Base-by-base conservation (phyloP, 2,329 filamentous ascomycete species). In the Nothophoma quercina region DNA sequence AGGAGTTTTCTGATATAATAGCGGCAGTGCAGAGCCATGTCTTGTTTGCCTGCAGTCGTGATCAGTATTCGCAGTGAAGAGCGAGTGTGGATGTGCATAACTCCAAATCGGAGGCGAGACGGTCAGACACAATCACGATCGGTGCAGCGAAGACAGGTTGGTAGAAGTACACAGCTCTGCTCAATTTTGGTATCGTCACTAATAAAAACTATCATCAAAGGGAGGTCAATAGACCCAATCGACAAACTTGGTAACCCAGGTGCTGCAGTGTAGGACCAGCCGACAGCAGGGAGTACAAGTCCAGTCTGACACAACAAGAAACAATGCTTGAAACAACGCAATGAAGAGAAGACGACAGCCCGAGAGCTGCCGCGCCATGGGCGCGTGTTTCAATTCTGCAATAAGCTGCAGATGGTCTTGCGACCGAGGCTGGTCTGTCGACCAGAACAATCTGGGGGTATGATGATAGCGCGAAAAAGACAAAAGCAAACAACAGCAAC, bases 181-280 rank as follows among this genome's bases (percentile, higher is more conserved):
- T 49, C 44, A 44, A 47, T 48, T 60, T 53, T 61, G 53, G 54
- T 60, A 57, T 59, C 57, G 43, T 59, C 49, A 53, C 25, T 30
- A 46, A 58, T 44, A 36, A 51, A 54, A 53, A 55, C 57, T 62
- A 59, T 58, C 48, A 53, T 56, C 30, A 52, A 52, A 30, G 26
- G 40, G 25, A 36, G 41, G 41, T 38, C 49, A 34, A 54, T 47
- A 46, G 49, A 50, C 40, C 43, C 44, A 49, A 49, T 36, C 28
- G 28, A 55, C 25, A 56, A 57, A 39, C 50, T 26, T 43, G 33
- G 32, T 42, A 48, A 43, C 49, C 45, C 56, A 54, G 55, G 49
- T 60, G 53, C 47, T 65, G 63, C 65, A 69, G 66, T 67, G 60
- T 68, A 51, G 51, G 51, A 46, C 55, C 58, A 55, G 35, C 64